Percentiles rank a stretch among this genome's conserved stretches.
Conservation (phyloP, 148 eudicot genomes). For the Rhododendron kiyosumense region DNA sequence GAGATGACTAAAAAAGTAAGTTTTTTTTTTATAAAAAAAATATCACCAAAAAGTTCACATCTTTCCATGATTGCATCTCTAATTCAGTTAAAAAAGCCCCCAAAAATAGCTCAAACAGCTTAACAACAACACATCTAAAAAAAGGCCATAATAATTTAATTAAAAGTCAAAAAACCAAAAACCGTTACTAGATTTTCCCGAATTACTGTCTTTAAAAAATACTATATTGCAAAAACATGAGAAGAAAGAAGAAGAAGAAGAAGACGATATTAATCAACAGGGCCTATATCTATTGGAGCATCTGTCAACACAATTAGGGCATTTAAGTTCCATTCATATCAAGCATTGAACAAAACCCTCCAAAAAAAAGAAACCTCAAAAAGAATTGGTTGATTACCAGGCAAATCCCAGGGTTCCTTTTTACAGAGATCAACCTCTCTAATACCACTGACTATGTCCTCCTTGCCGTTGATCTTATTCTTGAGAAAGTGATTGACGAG, state of each 20-base stretch:
- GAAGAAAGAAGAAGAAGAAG: neutral
- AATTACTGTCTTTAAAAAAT: neutral
- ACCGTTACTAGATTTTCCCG: neutral
- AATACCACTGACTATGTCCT: conserved; percentile 52
- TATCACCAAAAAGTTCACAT: neutral
- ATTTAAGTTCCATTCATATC: neutral
- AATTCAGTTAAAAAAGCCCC: neutral
- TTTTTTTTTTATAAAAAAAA: neutral
- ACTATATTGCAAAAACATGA: too few species aligned
- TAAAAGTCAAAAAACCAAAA: neutral
- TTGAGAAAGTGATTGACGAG: conserved; percentile 71
- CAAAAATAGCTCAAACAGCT: neutral
- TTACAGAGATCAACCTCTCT: conserved; percentile 86
- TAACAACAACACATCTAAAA: neutral
- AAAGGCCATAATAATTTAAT: neutral
- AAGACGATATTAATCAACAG: neutral
- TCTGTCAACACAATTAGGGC: neutral
- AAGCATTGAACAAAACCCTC: neutral
- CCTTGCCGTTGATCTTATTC: conserved; percentile 62
- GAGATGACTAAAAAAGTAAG: neutral
- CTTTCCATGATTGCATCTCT: neutral
- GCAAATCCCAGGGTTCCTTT: conserved; percentile 94
- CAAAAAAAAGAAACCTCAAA: neutral
- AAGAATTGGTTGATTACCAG: conserved; percentile 33
- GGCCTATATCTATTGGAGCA: neutral